phyloP scores from a whole-genome alignment of 148 eudicot genomes.

The Dysphania ambrosioides region DNA sequence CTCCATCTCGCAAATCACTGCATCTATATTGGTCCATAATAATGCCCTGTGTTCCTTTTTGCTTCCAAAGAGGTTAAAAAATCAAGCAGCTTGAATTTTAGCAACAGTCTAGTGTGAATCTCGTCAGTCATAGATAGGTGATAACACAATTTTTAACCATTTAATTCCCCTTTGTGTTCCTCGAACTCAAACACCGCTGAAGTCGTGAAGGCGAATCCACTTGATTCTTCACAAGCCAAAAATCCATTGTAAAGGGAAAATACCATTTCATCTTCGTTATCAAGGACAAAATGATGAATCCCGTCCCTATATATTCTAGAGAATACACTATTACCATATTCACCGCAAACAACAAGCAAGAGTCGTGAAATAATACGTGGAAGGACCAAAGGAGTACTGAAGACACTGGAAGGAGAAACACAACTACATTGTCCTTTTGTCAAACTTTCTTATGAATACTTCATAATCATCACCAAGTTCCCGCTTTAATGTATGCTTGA shows the following conservation, averaged over 20 bases:
- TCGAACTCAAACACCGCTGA: background rate
- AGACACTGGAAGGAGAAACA: background rate
- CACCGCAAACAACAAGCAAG: background rate
- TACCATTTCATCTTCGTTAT: background rate
- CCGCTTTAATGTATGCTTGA: background rate
- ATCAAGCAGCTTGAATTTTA: no score
- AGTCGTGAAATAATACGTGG: background rate
- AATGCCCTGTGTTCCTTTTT: no score
- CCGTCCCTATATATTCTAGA: no score
- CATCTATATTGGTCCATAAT: no score
- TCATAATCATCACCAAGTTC: background rate
- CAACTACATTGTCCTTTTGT: background rate
- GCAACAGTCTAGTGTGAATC: no score
- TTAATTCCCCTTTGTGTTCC: background rate
- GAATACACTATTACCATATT: background rate
- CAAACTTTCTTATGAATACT: background rate
- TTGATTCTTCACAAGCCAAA: background rate
- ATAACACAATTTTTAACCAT: background rate
- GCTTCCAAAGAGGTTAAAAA: no score
- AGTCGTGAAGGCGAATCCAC: background rate
- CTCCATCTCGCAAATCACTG: no score
- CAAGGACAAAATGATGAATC: background rate
- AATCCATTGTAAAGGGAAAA: background rate
- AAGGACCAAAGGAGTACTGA: background rate
- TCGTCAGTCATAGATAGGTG: background rate